Evolutionary conservation across 352 stramenopile genomes (phyloP), one percentile per base, ranked within the genome.

Genomic region (Phytophthora fragariae): DNA sequence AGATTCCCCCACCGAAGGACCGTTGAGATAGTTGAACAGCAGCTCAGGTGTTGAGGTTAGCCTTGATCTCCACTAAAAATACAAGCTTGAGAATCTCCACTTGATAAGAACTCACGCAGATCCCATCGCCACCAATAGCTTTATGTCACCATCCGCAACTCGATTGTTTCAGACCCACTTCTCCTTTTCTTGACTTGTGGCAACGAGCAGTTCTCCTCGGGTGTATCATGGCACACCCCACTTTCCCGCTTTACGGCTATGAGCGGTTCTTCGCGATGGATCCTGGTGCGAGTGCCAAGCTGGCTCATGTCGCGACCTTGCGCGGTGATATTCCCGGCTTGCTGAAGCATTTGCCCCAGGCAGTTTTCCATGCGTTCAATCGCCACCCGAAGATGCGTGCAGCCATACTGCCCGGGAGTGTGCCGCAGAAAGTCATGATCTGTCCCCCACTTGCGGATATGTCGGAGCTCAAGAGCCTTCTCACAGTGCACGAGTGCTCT

Each of bases 231-330:
- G 59, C 68, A 9, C 65, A 78, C 50, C 66, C 68, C 2, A 86
- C 82, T 46, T 83, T 90, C 53, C 73, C 75, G n/a, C 77, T 92
- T 4, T 82, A 88, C 39, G 82, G 84, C 56, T 92, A 92, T 52
- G 84, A 92, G 73, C 80, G 84, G 47, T 92, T 92, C 75, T 90
- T 86, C 62, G 79, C 84, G 15, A 92, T 92, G 84, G 66, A 87
- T 19, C 75, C 79, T 14, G 39, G 27, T 29, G 70, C 75, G 27
- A 86, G 81, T 58, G 69, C 78, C 54, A 88, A 80, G 24, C 68
- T 92, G 3, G 82, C 83, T 14, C 82, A 89, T 57, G 74, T 89
- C 15, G 71, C 86, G 33, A 88, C 77, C 6, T 31, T 92, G 11
- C 81, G 75, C 19, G 84, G 84, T 14, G 79, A 87, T 53, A 73